These are phyloP conservation scores for Paramecium tetraurelia DNA, from an alignment of 73 alveolate genomes.

Conservation along the genomic window DNA sequence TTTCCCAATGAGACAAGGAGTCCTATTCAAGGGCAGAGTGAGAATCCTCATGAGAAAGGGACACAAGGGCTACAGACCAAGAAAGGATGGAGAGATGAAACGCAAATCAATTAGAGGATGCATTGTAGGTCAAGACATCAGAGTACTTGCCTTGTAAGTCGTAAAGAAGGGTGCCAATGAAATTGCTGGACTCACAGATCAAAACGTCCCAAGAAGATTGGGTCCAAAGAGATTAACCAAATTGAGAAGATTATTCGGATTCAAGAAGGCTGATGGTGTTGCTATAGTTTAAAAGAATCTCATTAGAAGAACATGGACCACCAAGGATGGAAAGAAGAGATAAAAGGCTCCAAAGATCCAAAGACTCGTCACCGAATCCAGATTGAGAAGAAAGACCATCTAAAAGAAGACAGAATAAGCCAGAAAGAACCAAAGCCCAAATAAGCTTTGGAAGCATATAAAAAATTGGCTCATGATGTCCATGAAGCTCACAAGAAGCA, in stretches of 20 bases:
- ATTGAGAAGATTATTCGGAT: slow-evolving; percentile 88
- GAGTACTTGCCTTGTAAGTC: slow-evolving; percentile 83
- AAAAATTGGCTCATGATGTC: slow-evolving; percentile 50
- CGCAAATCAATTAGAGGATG: slow-evolving; percentile 95
- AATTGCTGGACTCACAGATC: slow-evolving; percentile 90
- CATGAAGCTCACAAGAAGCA: slow-evolving; percentile 59
- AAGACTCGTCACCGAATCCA: slow-evolving; percentile 84
- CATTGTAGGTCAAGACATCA: slow-evolving; percentile 91
- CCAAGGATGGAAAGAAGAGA: slow-evolving; percentile 71
- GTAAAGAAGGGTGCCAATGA: slow-evolving; percentile 91
- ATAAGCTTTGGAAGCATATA: slow-evolving; percentile 50
- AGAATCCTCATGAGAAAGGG: slow-evolving; percentile 86
- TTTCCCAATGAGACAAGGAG: slow-evolving; percentile 96
- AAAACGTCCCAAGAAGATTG: slow-evolving; percentile 86
- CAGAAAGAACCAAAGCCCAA: slow-evolving; percentile 50
- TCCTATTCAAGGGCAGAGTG: slow-evolving; percentile 84
- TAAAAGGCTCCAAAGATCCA: slow-evolving; percentile 73
- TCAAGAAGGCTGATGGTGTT: slow-evolving; percentile 79
- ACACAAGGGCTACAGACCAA: slow-evolving; percentile 85
- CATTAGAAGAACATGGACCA: slow-evolving; percentile 76
- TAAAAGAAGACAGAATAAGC: slow-evolving; percentile 63
- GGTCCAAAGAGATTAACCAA: slow-evolving; percentile 97
- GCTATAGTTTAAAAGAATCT: slow-evolving; percentile 72
- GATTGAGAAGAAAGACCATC: slow-evolving; percentile 84
- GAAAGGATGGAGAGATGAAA: slow-evolving; percentile 91